These are phyloP conservation scores for Fabrea salina DNA, from an alignment of 169 alveolate genomes.

Conservation along the genomic window DNA sequence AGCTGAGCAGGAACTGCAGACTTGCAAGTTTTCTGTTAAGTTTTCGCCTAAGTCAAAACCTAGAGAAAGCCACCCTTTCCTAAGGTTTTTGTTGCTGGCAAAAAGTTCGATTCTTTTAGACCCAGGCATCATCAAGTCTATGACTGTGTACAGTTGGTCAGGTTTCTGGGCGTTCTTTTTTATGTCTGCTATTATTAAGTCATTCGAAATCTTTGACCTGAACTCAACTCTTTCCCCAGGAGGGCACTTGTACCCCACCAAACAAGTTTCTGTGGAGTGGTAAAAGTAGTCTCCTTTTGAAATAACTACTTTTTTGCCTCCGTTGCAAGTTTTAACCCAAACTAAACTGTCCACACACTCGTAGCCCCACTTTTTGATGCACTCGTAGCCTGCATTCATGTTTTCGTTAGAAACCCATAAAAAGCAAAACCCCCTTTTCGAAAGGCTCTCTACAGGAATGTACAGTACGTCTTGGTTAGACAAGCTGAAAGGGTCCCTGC, in stretches of 20 bases:
- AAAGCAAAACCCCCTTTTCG: conserved; percentile 59
- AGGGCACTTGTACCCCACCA: conserved; percentile 68
- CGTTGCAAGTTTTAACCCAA: conserved; percentile 58
- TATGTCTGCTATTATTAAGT: conserved; percentile 57
- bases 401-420: conserved; percentile 65
- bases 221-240: conserved; percentile 53
- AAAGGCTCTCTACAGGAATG: conserved; percentile 52
- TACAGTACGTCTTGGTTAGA: conserved; percentile 64
- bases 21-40: conserved; percentile 48
- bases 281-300: conserved; percentile 69
- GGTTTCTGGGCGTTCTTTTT: conserved; percentile 71
- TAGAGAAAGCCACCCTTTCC: conserved; percentile 71
- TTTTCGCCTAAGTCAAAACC: conserved; percentile 71
- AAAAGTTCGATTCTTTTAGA: conserved; percentile 67
- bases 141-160: conserved; percentile 59
- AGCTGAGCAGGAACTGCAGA: conserved; percentile 34
- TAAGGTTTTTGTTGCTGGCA: conserved; percentile 71
- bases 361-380: conserved; percentile 76
- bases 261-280: conserved; percentile 67
- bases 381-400: conserved; percentile 61
- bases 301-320: conserved; percentile 56
- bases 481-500: conserved; percentile 52
- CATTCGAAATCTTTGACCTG: conserved; percentile 55
- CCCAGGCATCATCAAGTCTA: conserved; percentile 68
- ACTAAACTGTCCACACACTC: conserved; percentile 66